Conservation (phyloP, 805 yeast species). For the Zygoascus flipseniorum region DNA sequence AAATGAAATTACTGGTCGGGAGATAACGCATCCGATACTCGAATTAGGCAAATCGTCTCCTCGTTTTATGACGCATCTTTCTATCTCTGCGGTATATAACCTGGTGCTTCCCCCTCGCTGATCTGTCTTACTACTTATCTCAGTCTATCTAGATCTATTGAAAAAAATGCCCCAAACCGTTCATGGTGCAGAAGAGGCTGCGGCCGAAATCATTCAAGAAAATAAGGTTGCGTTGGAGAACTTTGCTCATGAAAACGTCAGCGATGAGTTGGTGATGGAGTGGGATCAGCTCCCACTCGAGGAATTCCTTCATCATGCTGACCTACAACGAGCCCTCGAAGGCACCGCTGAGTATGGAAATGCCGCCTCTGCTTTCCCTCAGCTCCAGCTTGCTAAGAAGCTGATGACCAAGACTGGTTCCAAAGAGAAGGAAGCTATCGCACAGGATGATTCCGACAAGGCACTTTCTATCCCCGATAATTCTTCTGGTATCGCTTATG, state of each 20-base stretch:
- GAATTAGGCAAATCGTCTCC: background rate
- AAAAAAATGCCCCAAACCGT: background rate
- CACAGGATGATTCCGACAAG: constrained; percentile 1
- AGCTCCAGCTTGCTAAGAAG: constrained; percentile 11
- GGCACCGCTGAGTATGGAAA: constrained; percentile 7
- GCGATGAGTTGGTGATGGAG: constrained; percentile 3
- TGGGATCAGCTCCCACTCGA: constrained; percentile 14
- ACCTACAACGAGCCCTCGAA: constrained; percentile 15
- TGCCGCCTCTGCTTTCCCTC: constrained; percentile 6
- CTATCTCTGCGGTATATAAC: background rate
- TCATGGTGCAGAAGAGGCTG: background rate
- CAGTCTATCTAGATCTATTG: background rate
- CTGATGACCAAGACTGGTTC: constrained; percentile 2
- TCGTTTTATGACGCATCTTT: background rate
- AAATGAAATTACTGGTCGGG: too few species aligned
- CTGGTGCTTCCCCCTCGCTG: background rate
- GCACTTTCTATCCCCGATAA: background rate
- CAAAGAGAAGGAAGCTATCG: background rate
- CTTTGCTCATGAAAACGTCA: constrained; percentile 7
- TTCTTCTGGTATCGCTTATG: background rate
- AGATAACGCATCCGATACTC: background rate
- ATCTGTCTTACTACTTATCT: background rate
- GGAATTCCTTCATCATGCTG: constrained; percentile 17
- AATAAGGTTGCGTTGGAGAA: constrained; percentile 7
- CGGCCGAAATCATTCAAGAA: constrained; percentile 1